These are phyloP conservation scores for Coemansia sp. DNA, from an alignment of 371 early-diverging fungal species.

Conservation along the genomic window DNA sequence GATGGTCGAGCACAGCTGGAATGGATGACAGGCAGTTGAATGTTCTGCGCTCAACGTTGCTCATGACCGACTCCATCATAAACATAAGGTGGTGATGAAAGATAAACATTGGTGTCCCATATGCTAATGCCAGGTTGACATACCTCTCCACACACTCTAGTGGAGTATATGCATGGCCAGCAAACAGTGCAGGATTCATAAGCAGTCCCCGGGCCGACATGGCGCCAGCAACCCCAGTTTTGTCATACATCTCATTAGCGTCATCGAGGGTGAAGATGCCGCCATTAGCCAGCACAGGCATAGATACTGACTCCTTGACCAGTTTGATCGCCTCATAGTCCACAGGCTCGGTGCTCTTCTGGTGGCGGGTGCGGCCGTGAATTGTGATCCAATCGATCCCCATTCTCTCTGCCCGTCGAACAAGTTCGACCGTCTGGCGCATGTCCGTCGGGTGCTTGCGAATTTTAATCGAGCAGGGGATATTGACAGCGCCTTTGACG, in stretches of 20 bases:
- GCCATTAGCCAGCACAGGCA: conserved; percentile 84
- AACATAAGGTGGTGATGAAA: conserved; percentile 94
- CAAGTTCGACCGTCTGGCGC: conserved; percentile 76
- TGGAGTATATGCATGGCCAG: conserved; percentile 68
- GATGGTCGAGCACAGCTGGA: conserved; percentile 80
- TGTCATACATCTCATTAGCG: conserved; percentile 64
- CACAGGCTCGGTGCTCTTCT: conserved; percentile 73
- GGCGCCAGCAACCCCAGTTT: conserved; percentile 79
- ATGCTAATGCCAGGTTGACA: conserved; percentile 70
- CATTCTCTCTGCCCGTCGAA: conserved; percentile 69
- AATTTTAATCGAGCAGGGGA: conserved; percentile 81
- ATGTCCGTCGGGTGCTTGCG: conserved; percentile 68
- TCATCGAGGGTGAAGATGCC: conserved; percentile 69
- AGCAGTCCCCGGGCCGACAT: conserved; percentile 89
- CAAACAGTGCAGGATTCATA: conserved; percentile 85
- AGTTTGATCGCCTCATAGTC: conserved; percentile 70
- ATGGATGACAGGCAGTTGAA: conserved; percentile 82
- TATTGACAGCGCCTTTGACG: conserved; percentile 62
- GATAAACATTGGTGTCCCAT: conserved; percentile 82
- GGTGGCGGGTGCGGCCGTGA: conserved; percentile 77
- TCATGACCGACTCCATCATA: conserved; percentile 90
- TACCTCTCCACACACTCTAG: conserved; percentile 77
- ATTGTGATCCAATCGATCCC: conserved; percentile 80
- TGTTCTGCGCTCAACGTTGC: conserved; percentile 71
- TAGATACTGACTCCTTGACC: conserved; percentile 67